phyloP scores from a whole-genome alignment of 2,329 filamentous ascomycete species.

The Aaosphaeria arxii region DNA sequence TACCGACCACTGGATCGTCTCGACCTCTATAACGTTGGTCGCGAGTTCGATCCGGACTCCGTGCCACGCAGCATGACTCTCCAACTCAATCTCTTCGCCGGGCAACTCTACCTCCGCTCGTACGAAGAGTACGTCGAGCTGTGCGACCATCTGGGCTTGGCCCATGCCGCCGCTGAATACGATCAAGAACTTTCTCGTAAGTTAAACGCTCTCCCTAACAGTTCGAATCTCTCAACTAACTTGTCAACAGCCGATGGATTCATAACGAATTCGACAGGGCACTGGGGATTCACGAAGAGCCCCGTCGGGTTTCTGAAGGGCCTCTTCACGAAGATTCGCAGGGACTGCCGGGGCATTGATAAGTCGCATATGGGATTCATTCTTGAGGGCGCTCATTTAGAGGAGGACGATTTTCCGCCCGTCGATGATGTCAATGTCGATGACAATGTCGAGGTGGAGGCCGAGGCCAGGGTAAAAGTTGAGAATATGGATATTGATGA shows the following conservation, averaged over 20 bases:
- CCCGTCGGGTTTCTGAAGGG: slow-evolving; percentile 42
- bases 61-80: slow-evolving; percentile 32
- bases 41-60: not conserved
- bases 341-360: slow-evolving; percentile 36
- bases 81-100: slow-evolving; percentile 65
- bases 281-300: slow-evolving; percentile 35
- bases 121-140: slow-evolving; percentile 54
- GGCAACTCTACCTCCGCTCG: slow-evolving; percentile 61
- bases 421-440: too few species aligned
- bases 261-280: slow-evolving; percentile 22
- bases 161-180: slow-evolving; percentile 17
- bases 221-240: too few species aligned
- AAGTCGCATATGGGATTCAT: slow-evolving; percentile 46
- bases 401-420: slow-evolving; percentile 25
- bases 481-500: too few species aligned
- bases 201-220: too few species aligned
- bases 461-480: too few species aligned
- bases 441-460: too few species aligned
- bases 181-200: slow-evolving; percentile 17
- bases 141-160: slow-evolving; percentile 54
- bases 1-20: slow-evolving; percentile 45
- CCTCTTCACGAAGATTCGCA: slow-evolving; percentile 28
- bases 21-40: slow-evolving; percentile 41
- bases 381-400: slow-evolving; percentile 37
- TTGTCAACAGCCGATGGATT: slow-evolving; percentile 30